phyloP scores from a whole-genome alignment of 1,139 yeast genomes.

The Geotrichum aggregatum region DNA sequence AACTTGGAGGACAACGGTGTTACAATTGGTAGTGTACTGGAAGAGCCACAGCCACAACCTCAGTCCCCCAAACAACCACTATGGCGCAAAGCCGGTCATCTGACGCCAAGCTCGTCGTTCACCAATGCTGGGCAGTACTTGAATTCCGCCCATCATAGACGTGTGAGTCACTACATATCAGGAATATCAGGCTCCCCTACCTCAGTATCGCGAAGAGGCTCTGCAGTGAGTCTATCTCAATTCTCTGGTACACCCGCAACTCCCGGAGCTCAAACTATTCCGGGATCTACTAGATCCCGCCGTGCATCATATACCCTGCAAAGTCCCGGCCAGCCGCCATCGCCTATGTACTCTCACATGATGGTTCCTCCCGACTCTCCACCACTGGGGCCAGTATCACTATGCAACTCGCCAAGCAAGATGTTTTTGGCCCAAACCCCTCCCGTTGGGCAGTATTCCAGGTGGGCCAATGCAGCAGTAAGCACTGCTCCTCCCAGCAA shows the following conservation, averaged over 20 bases:
- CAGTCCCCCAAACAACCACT: constrained; percentile 14
- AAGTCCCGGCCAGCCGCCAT: constrained; percentile 12
- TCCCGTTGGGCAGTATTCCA: constrained; percentile 12
- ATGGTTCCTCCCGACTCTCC: constrained; percentile 22
- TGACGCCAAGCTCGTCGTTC: constrained; percentile 16
- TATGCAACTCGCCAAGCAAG: constrained; percentile 19
- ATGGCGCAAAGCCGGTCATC: constrained; percentile 12
- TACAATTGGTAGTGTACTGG: constrained; percentile 8
- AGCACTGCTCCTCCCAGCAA: constrained; percentile 4
- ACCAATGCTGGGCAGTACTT: constrained; percentile 20
- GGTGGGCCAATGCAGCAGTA: background rate
- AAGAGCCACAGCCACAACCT: constrained; percentile 14
- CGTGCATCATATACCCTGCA: constrained; percentile 13
- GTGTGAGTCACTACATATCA: constrained; percentile 22
- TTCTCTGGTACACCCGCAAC: constrained; percentile 1
- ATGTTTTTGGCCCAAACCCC: constrained; percentile 21
- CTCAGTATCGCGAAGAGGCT: constrained; percentile 18
- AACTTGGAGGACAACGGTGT: constrained; percentile 7
- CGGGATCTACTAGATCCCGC: constrained; percentile 4
- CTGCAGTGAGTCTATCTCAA: constrained; percentile 13
- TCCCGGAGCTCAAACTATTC: constrained; percentile 15
- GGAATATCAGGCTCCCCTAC: constrained; percentile 19
- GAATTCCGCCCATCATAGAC: constrained; percentile 21
- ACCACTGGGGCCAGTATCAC: constrained; percentile 20
- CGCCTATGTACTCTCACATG: constrained; percentile 13